Conservation (phyloP, 768 basidiomycete genomes). For the Tephrocybe rancida region DNA sequence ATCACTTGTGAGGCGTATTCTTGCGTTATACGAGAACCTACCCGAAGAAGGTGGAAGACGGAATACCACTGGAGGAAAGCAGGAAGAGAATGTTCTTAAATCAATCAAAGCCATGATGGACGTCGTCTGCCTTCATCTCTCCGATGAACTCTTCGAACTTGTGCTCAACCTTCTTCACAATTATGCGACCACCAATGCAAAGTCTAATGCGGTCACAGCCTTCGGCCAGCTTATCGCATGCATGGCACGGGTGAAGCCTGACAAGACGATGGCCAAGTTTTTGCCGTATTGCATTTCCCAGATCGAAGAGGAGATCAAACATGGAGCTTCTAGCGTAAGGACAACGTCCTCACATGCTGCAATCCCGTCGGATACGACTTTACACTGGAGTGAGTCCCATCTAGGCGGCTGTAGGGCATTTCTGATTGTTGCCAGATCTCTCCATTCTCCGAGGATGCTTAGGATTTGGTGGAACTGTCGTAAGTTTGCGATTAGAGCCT, state of each 20-base stretch:
- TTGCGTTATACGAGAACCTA: constrained; percentile 87
- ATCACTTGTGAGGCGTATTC: constrained; percentile 74
- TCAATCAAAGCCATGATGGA: constrained; percentile 82
- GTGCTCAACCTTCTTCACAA: constrained; percentile 84
- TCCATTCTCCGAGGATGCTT: constrained; percentile 82
- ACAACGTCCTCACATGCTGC: constrained; percentile 77
- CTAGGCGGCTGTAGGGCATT: neutral
- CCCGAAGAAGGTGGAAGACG: constrained; percentile 93
- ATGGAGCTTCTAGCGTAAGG: constrained; percentile 86
- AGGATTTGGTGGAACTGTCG: constrained; percentile 68
- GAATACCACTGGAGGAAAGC: constrained; percentile 85
- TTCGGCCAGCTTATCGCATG: constrained; percentile 88
- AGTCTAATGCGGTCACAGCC: constrained; percentile 88
- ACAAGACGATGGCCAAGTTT: constrained; percentile 78
- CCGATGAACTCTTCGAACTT: constrained; percentile 79
- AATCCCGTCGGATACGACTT: constrained; percentile 81
- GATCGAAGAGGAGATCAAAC: constrained; percentile 83
- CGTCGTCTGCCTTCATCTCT: constrained; percentile 79
- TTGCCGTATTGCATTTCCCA: constrained; percentile 74
- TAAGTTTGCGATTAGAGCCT: constrained; percentile 33
- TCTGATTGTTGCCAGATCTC: constrained; percentile 52
- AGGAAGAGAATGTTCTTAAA: constrained; percentile 76
- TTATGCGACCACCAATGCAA: constrained; percentile 87
- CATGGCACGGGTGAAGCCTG: constrained; percentile 77
- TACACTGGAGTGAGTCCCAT: constrained; percentile 83